Conservation (phyloP, 139 green algal species). For the Diplosphaera chodatii region DNA sequence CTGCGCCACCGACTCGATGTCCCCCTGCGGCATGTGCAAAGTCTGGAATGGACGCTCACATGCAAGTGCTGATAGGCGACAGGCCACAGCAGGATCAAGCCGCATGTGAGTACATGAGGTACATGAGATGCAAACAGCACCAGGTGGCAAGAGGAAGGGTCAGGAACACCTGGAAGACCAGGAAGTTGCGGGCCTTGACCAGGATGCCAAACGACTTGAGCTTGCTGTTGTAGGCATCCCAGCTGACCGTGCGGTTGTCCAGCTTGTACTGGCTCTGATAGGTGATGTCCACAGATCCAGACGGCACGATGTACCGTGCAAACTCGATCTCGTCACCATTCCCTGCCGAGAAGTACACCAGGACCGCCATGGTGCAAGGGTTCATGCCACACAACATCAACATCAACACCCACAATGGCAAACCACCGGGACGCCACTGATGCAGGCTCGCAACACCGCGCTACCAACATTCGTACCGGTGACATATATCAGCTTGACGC, state of each 20-base stretch:
- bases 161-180: slow-evolving; percentile 89
- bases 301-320: slow-evolving; percentile 58
- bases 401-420: no score
- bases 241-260: slow-evolving; percentile 59
- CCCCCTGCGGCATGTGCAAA: slow-evolving; percentile 65
- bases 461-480: not conserved
- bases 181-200: slow-evolving; percentile 94
- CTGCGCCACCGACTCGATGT: slow-evolving; percentile 91
- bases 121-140: not conserved
- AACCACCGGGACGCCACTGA: no score
- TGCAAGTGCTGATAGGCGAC: not conserved
- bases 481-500: not conserved
- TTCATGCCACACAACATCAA: no score
- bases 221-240: slow-evolving; percentile 78
- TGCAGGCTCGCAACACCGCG: slow-evolving; percentile 23
- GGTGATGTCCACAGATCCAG: slow-evolving; percentile 11
- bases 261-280: slow-evolving; percentile 69
- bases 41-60: no score
- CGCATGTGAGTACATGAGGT: no score
- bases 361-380: no score
- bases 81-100: not conserved
- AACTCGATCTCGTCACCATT: slow-evolving; percentile 71
- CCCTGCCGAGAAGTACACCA: slow-evolving; percentile 60
- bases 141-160: not conserved
- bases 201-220: slow-evolving; percentile 82